Base-by-base conservation (phyloP, 371 early-diverging fungal species). In the Chytridium lagenaria region DNA sequence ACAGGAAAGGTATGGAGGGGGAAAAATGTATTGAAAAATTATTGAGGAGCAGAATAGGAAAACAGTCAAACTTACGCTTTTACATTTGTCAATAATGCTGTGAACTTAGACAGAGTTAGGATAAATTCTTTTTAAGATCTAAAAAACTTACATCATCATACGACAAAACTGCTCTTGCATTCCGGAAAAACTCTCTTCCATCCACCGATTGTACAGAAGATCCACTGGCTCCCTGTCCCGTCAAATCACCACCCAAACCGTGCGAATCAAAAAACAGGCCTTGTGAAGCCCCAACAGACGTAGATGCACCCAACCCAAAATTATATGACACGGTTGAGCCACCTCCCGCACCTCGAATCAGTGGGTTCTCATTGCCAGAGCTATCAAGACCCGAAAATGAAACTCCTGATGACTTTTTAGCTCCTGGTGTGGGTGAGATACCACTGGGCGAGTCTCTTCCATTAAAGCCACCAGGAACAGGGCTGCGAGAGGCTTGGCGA, bases 171-270 rank as follows among this genome's bases (percentile, higher is more conserved):
- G 52, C 52, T 50, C 80, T n/a, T 2, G 80, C 79, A 22, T 57
- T 50, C 38, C 65, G 72, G 71, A 82, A 80, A 63, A 79, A 82
- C 59, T 82, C 80, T 22, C 80, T 36, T 22, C 78, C 80, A 70
- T 80, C 82, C 61, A 78, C 80, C 16, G 76, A 64, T 33, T 66
- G 66, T 2, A 66, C 66, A 23, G 2, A 10, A 16, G 55, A 37
- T 16, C 44, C 7, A 7, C 44, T 19, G 44, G 19, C 7, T 7
- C 68, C 67, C 10, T 34, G 26, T 7, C 70, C 52, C 12, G 55
- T 36, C 36, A 12, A 50, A 19, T 30, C 57, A 16, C 36, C 26
- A 19, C 51, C 50, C 69, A 22, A n/a, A 1, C 10, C 69, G 1
- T n/a, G 19, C 69, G 31, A 10, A 3, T n/a, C 67, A 23, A n/a